A percentile compares a stretch with the other conserved stretches of the same genome.
Conservation (phyloP, 257 asterid genomes). For the Scutellaria minor region DNA sequence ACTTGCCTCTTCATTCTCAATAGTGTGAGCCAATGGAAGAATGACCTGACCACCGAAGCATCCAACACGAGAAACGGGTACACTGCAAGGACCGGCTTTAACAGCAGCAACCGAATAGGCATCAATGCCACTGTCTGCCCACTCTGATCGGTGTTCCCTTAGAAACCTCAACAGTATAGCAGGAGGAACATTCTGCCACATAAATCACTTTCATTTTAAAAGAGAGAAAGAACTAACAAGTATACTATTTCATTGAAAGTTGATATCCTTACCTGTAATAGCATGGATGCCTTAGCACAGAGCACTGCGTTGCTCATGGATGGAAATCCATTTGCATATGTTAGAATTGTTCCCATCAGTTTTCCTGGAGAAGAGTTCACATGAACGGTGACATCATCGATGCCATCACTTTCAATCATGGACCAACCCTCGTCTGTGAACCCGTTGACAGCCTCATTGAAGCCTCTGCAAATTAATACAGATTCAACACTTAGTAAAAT, state of each 20-base stretch:
- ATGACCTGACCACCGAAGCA: conserved; percentile 89
- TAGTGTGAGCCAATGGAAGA: conserved; percentile 95
- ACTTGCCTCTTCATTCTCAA: conserved; percentile 95
- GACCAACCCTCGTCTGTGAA: conserved; percentile 97
- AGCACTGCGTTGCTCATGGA: conserved; percentile 75
- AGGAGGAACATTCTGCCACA: conserved; percentile 84
- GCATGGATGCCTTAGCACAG: conserved; percentile 97
- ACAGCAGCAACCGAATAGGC: conserved; percentile 92
- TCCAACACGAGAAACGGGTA: conserved; percentile 80
- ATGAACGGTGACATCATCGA: conserved; percentile 91
- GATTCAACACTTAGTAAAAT: conserved; percentile 13
- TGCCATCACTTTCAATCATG: conserved; percentile 79
- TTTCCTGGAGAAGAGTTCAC: conserved; percentile 84
- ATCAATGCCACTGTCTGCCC: conserved; percentile 96
- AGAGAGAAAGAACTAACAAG: too few species aligned
- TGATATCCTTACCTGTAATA: conserved; percentile 65
- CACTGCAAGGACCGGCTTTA: conserved; percentile 74
- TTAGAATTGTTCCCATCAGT: conserved; percentile 66
- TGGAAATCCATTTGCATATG: conserved; percentile 77
- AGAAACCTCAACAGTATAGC: conserved; percentile 84
- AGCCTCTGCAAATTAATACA: conserved; percentile 62
- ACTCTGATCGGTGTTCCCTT: conserved; percentile 94
- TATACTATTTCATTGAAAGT: background rate
- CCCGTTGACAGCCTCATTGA: conserved; percentile 96
- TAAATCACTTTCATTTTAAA: background rate